A percentile compares a stretch with the other conserved stretches of the same genome.
Evolutionary conservation across 2,329 filamentous ascomycete species (phyloP).

Genomic region (Botrytis tulipae): DNA sequence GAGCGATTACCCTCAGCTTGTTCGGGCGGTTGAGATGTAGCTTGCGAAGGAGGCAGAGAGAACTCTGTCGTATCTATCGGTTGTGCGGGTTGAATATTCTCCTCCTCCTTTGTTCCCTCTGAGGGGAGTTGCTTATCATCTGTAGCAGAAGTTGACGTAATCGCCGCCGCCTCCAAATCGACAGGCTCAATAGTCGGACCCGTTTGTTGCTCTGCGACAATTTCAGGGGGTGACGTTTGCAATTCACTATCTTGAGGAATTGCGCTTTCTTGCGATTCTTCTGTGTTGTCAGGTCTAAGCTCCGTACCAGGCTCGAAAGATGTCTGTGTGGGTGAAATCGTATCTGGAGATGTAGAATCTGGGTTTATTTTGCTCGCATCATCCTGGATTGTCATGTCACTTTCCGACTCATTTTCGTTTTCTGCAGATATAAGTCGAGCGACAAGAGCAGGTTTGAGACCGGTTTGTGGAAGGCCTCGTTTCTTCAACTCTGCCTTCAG

Average conservation of each 20-base stretch:
- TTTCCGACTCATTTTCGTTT: conserved; percentile 39
- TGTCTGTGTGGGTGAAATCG: conserved; percentile 27
- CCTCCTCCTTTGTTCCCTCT: background rate
- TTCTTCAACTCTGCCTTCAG: conserved; percentile 72
- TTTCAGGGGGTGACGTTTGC: conserved; percentile 10
- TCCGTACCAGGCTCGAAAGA: conserved; percentile 2
- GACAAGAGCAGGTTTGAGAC: conserved; percentile 70
- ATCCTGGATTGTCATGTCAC: conserved; percentile 35
- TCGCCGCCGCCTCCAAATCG: background rate
- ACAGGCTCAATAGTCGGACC: conserved; percentile 22
- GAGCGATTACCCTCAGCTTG: conserved; percentile 24
- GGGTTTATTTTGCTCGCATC: conserved; percentile 30
- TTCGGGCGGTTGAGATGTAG: conserved; percentile 24
- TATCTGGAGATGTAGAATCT: conserved; percentile 31
- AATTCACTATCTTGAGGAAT: background rate
- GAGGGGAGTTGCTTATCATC: background rate
- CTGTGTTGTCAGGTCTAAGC: background rate
- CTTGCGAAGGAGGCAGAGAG: conserved; percentile 23
- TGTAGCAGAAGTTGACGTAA: background rate
- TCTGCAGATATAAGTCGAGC: conserved; percentile 56
- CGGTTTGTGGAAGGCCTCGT: conserved; percentile 65
- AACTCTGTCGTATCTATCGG: conserved; percentile 27
- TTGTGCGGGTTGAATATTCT: conserved; percentile 7
- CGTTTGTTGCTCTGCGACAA: background rate
- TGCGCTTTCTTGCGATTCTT: background rate